A percentile compares a stretch with the other conserved stretches of the same genome.
phyloP scores from a whole-genome alignment of 768 basidiomycete species.

The Glaciozyma martinii region DNA sequence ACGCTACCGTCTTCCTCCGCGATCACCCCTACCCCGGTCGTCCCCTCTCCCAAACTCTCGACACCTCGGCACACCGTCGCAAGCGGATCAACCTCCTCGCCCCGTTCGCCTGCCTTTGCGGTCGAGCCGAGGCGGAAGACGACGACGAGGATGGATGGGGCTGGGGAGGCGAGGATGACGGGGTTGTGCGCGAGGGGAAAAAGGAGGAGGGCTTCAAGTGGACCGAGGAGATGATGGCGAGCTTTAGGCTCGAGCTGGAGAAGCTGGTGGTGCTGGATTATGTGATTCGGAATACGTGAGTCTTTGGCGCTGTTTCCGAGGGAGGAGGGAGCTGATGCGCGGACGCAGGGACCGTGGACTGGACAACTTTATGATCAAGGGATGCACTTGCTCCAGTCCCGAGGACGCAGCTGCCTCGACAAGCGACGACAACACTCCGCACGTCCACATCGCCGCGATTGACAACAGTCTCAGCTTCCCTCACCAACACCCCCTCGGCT shows the following conservation, averaged over 20 bases:
- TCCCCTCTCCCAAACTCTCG: conserved; percentile 10
- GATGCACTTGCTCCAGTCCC: conserved; percentile 10
- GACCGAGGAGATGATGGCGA: conserved; percentile 66
- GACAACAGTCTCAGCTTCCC: conserved; percentile 89
- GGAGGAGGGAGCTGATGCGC: neutral
- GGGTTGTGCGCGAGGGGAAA: conserved; percentile 57
- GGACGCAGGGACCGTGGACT: conserved; percentile 10
- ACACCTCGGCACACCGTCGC: neutral
- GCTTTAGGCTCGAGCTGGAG: conserved; percentile 78
- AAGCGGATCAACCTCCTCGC: neutral
- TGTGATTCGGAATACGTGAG: conserved; percentile 86
- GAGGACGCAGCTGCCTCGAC: too few species aligned
- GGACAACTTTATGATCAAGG: conserved; percentile 34
- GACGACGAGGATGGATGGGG: conserved; percentile 47
- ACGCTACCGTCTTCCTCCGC: conserved; percentile 77
- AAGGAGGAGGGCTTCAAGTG: conserved; percentile 52
- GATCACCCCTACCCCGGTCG: conserved; percentile 72
- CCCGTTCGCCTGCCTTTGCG: conserved; percentile 50
- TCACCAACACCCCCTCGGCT: conserved; percentile 75
- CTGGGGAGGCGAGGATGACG: conserved; percentile 53
- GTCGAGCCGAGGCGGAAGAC: conserved; percentile 67
- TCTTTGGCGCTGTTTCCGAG: conserved; percentile 59
- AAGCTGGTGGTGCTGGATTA: conserved; percentile 87
- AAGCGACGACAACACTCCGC: conserved; percentile 44
- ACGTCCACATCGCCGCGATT: conserved; percentile 85